Evolutionary conservation across 495 filamentous ascomycete species (phyloP).

Genomic region (Clavariopsis aquatica): DNA sequence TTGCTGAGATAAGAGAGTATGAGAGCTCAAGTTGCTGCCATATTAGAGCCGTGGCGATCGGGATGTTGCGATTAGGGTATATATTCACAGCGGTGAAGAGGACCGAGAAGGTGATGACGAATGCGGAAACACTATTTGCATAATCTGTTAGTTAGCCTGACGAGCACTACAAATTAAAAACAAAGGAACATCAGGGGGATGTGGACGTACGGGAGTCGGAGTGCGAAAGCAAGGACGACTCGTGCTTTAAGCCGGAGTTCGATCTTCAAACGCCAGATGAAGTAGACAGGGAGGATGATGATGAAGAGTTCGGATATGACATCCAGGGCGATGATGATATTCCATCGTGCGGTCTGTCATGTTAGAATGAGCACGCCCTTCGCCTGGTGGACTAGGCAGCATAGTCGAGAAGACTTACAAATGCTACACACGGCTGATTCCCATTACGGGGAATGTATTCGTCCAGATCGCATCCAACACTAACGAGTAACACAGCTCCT

Average conservation of each 20-base stretch:
- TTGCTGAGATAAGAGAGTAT: conserved; percentile 30
- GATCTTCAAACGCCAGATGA: conserved; percentile 36
- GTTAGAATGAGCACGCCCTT: neutral
- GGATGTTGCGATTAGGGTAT: conserved; percentile 11
- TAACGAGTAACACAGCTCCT: conserved; percentile 21
- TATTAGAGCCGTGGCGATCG: conserved; percentile 4
- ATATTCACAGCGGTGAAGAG: conserved; percentile 1
- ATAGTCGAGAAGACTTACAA: conserved; percentile 20
- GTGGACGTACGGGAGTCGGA: conserved; percentile 25
- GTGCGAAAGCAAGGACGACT: conserved; percentile 32
- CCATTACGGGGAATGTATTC: conserved; percentile 3
- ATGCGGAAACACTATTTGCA: neutral
- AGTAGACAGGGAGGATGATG: conserved; percentile 15
- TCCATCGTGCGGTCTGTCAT: conserved; percentile 26
- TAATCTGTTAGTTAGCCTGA: no score
- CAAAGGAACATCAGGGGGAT: no score
- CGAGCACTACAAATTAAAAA: neutral
- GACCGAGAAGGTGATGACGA: conserved; percentile 10
- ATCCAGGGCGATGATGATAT: conserved; percentile 25
- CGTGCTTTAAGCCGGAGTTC: conserved; percentile 8
- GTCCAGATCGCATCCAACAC: conserved; percentile 12
- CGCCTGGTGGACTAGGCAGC: no score
- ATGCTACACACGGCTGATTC: conserved; percentile 23
- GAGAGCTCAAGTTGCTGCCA: conserved; percentile 19
- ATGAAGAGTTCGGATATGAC: conserved; percentile 27